Conservation (phyloP, 306 rosid genomes). For the Rubus parviflorus region DNA sequence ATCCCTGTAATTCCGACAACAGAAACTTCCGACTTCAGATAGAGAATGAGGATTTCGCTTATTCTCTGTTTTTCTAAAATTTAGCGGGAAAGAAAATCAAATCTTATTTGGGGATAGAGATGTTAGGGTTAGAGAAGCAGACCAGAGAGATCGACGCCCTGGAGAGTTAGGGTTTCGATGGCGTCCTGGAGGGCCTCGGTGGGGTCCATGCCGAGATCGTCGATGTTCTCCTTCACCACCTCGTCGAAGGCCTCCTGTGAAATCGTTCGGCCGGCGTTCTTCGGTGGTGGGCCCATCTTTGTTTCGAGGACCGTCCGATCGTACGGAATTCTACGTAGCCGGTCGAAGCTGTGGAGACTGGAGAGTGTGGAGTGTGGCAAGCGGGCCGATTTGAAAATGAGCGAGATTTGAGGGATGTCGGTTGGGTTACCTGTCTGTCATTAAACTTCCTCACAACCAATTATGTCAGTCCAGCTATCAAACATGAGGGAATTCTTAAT, state of each 20-base stretch:
- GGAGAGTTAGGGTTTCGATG: constrained; percentile 73
- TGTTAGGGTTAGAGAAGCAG: background rate
- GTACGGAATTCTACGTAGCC: background rate
- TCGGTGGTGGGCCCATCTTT: constrained; percentile 63
- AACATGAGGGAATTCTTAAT: too few species aligned
- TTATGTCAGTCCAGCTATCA: background rate
- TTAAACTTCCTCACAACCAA: background rate
- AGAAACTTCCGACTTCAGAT: too few species aligned
- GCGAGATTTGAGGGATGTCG: constrained; percentile 6
- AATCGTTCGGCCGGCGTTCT: constrained; percentile 56
- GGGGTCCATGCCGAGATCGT: constrained; percentile 90
- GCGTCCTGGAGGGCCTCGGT: constrained; percentile 89
- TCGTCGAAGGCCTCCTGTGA: constrained; percentile 94
- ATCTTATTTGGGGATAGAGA: background rate
- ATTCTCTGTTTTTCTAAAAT: background rate
- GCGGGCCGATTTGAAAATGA: constrained; percentile 18
- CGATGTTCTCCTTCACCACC: constrained; percentile 78
- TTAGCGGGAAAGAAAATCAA: constrained; percentile 5
- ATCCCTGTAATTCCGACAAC: constrained; percentile 37
- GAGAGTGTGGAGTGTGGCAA: background rate
- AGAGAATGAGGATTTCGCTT: too few species aligned
- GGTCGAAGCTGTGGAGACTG: background rate
- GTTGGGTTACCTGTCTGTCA: background rate
- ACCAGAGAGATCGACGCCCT: constrained; percentile 97
- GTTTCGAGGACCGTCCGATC: constrained; percentile 15